Base-by-base conservation (phyloP, 1,284 basidiomycete genomes). In the Cryptococcus jaspeensis region DNA sequence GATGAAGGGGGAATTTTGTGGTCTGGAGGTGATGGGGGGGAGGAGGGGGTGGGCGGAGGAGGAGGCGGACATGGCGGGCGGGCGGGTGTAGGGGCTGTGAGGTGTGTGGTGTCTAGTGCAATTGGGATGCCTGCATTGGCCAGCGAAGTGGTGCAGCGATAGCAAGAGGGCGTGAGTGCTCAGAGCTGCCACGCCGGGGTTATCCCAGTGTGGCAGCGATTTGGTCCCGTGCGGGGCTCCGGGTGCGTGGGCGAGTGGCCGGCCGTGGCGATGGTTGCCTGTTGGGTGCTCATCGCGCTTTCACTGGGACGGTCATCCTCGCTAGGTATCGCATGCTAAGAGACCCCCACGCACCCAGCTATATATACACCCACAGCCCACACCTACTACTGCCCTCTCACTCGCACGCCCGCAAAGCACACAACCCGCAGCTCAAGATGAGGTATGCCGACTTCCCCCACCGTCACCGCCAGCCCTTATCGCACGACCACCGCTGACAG, bases 31-130 rank as follows among this genome's bases (percentile, higher is more conserved):
- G 22, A 69, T 44, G 16, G 73, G 71, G 9, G 73, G 66, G 42
- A 72, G 65, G 50, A 75, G 66, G 37, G 72, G 71, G 60, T 67
- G 60, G 28, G 63, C 55, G 37, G 61, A 55, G 38, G 61, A 57
- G 39, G 63, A 56, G 18, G 63, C 60, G 15, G 25, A 28, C 66
- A 70, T 70, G 43, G 41, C 58, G 59, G 22, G 9, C 20, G 20
- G 5, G 11, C 15, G 46, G 25, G 32, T 22, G 37, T 36, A 28
- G 45, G 35, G 28, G 28, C 5, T 4, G 28, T 5, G 28, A 32
- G 28, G 9, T 9, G 28, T 5, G 28, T 5, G 28, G 9, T 9
- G 28, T 32, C 5, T 32, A 32, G 28, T 32, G 28, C 5, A 32
- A 32, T 32, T 32, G 28, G 28, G 28, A 32, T 5, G 28, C 28